Evolutionary conservation across 2,329 filamentous ascomycete species (phyloP), one percentile per base, ranked within the genome.

Genomic region (Elsinoe fawcettii): DNA sequence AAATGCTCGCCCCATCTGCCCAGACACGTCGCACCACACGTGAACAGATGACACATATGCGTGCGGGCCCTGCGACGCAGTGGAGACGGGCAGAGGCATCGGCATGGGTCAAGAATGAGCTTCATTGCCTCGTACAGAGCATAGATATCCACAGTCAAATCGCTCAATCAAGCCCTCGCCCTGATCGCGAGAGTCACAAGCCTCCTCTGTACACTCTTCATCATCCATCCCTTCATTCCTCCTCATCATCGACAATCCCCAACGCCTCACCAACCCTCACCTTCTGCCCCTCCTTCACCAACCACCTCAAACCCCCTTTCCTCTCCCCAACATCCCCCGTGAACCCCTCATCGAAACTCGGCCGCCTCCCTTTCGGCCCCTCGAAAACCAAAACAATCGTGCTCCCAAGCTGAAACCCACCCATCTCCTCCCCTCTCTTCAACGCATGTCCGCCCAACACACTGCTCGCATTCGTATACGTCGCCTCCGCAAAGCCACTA

Each of bases 351-450:
- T 86, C 83, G 41, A 83, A 75, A 62, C 74, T 80, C 7, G 69
- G 73, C 53, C 77, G 77, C 25, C 72, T 66, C 12, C 82, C 82
- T 64, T 85, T 82, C 0, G 93, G 93, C 11, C 93, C 93, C 74
- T 99, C 95, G 68, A 99, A 99, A 0, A 99, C 90, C 55, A 99
- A 77, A 37, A 99, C 93, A 63, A 99, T 85, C 1, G 92, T 96
- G 70, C 90, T 96, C 18, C 93, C 93, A 2, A 99, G 79, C 75
- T 95, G 90, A 74, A 99, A 99, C 0, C 93, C 95, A 56, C 93
- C 93, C 90, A 99, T 97, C 73, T 99, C 93, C 69, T 97, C 92
- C 34, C 93, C 93, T 44, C 88, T 80, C 61, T 85, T 82, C 57
- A 99, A 75, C 1, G 92, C 87, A 69, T 97, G 85, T 2, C 95